Base-by-base conservation (phyloP, 129 eudicot genomes). In the Centaurea solstitialis region DNA sequence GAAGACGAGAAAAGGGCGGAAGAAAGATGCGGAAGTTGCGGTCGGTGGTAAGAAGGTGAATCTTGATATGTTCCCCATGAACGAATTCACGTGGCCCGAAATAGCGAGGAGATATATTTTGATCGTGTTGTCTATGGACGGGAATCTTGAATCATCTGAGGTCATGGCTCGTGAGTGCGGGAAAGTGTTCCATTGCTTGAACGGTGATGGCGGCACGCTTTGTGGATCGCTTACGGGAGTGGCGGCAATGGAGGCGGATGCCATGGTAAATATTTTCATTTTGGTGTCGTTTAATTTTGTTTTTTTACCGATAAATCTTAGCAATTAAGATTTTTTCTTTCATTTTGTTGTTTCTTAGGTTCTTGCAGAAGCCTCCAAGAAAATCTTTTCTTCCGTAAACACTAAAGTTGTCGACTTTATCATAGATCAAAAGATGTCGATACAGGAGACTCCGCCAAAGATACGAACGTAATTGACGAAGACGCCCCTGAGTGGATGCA, bases 71-170 rank as follows among this genome's bases (percentile, higher is more conserved):
- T 87, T 93, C 3, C 98, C 97, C 4, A 76, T 95, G 5, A 95
- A 95, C 77, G 98, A 85, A 66, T 87, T 95, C 28, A 93, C 99
- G 23, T 95, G 99, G 99, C 98, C 94, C 9, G 99, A 95, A 87
- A 70, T 93, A 67, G 90, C 97, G 45, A 82, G 99, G 70, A 89
- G 99, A 77, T 95, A 85, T 69, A 77, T 91, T 66, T 78, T 95
- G 76, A 88, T 89, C 43, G 88, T 87, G 17, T 68, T 89, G 80
- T 80, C 86, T 76, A 82, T 91, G 93, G 97, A 93, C 15, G 97
- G 94, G 67, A 93, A 89, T 70, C 84, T 85, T 82, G 98, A 95
- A 64, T 92, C 97, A 53, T 64, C 91, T 13, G 99, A 95, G 89
- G 76, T 90, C 73, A 80, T 81, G 89, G 77, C 79, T 74, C 94